Conservation (phyloP, 169 alveolate genomes). For the Eimeria sp. region DNA sequence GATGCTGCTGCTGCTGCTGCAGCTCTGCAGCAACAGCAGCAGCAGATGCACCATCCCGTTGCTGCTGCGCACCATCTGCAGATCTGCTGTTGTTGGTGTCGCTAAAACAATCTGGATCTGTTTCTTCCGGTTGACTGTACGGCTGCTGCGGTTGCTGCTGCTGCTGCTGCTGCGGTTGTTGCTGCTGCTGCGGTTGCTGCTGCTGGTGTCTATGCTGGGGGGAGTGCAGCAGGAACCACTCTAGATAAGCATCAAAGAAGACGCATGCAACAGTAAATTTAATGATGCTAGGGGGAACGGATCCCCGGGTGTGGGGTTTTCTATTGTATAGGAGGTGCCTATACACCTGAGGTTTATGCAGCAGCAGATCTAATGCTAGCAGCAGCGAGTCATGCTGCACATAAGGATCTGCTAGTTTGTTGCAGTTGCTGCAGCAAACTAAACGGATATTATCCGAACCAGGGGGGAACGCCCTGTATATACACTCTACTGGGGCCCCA, state of each 20-base stretch:
- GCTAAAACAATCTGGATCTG: not conserved
- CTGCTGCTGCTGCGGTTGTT: not conserved
- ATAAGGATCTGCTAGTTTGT: constrained; percentile 64
- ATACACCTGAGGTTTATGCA: constrained; percentile 77
- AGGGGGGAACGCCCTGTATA: constrained; percentile 45
- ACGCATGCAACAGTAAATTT: constrained; percentile 56
- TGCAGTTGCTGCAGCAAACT: constrained; percentile 74
- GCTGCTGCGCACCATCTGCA: not conserved
- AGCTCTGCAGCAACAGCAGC: constrained; percentile 7
- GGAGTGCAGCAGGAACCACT: constrained; percentile 75
- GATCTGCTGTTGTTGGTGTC: not conserved
- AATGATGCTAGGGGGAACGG: constrained; percentile 7
- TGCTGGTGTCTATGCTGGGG: constrained; percentile 51
- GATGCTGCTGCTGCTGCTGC: constrained; percentile 15
- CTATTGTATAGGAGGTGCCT: constrained; percentile 77
- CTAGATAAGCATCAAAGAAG: constrained; percentile 69
- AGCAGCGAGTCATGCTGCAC: constrained; percentile 76
- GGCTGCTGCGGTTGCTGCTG: constrained; percentile 8
- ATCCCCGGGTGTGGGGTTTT: constrained; percentile 37
- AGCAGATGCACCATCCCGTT: not conserved
- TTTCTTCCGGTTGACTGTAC: too few relatives aligned
- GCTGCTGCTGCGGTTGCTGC: constrained; percentile 44
- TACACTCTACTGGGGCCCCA: constrained; percentile 65
- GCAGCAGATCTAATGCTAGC: not conserved
- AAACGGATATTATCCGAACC: constrained; percentile 66